Base-by-base conservation (phyloP, 2,329 filamentous ascomycete species). In the Helminthosporium solani region DNA sequence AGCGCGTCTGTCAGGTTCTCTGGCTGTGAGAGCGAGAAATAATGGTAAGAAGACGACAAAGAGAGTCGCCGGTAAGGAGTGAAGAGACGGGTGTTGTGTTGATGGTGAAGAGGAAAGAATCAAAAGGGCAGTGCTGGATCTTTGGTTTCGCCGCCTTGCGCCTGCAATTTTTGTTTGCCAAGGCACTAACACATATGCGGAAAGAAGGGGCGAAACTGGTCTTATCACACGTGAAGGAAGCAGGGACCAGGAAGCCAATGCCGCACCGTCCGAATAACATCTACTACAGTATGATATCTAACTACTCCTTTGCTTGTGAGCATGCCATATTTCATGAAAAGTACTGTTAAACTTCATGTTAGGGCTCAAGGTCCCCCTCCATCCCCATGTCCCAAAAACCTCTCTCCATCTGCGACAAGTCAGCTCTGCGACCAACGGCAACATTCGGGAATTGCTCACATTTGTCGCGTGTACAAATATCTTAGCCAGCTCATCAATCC, bases 401-500 rank as follows among this genome's bases (percentile, higher is more conserved):
- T 52, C 81, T 83, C 69, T 90, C 86, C 78, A 89, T 82, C 80
- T 88, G 67, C 18, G 41, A 35, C 28, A 20, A 35, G 28, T 61
- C 42, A 56, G 58, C 53, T 36, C 35, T 38, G 30, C 42, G 34
- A 9, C 6, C 21, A 18, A 15, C 33, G 35, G 43, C 39, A 28
- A 23, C 45, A 16, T 8, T 18, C 21, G 12, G 33, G 27, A 23
- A 40, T 21, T 39, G 64, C 79, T 71, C 68, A 89, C 87, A 76
- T 85, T 87, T 14, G 90, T 95, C n/a, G 87, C 89, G 57, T 90
- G 86, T 37, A 90, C 82, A 63, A 96, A 96, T 40, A 96, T 89
- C 54, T 81, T 78, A 36, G 92, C 83, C 40, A 97, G 73, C 64
- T 95, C 87, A 58, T 96, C 90, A 47, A 96, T 81, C 34, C 90